phyloP scores from a whole-genome alignment of 1,284 basidiomycete species.

The Albatrellus sp. region DNA sequence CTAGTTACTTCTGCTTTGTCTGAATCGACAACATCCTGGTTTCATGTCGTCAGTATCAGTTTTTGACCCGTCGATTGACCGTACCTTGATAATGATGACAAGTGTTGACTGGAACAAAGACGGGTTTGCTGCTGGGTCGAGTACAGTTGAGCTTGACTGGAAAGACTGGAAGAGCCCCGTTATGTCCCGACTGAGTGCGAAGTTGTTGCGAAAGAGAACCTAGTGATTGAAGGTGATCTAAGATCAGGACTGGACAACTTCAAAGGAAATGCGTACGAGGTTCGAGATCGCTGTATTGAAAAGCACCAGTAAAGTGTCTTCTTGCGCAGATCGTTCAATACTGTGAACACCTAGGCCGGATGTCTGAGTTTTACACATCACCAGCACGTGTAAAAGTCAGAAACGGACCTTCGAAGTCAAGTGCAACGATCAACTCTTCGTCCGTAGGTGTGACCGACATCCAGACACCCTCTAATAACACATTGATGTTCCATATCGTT shows the following conservation, averaged over 20 bases:
- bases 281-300: conserved; percentile 59
- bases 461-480: conserved; percentile 43
- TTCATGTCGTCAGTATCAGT: conserved; percentile 3
- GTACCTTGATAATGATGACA: conserved; percentile 50
- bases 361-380: no score
- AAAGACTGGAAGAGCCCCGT: conserved; percentile 51
- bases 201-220: conserved; percentile 57
- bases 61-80: not conserved
- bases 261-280: conserved; percentile 21
- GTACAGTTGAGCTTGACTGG: conserved; percentile 26
- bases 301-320: conserved; percentile 41
- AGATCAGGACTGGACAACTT: not conserved
- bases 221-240: conserved; percentile 12
- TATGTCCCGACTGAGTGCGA: conserved; percentile 45
- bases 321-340: conserved; percentile 49
- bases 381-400: not conserved
- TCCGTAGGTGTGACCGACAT: conserved; percentile 54
- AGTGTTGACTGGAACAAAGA: conserved; percentile 46
- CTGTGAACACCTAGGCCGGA: conserved; percentile 41
- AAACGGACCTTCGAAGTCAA: conserved; percentile 22
- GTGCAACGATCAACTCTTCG: conserved; percentile 38
- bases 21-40: conserved; percentile 44
- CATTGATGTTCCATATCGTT: no score
- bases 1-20: conserved; percentile 43
- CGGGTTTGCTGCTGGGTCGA: conserved; percentile 46